A percentile compares a stretch with the other conserved stretches of the same genome.
These are phyloP conservation scores for Backusella morwellensis DNA, from an alignment of 192 early-diverging fungal species.

Conservation along the genomic window DNA sequence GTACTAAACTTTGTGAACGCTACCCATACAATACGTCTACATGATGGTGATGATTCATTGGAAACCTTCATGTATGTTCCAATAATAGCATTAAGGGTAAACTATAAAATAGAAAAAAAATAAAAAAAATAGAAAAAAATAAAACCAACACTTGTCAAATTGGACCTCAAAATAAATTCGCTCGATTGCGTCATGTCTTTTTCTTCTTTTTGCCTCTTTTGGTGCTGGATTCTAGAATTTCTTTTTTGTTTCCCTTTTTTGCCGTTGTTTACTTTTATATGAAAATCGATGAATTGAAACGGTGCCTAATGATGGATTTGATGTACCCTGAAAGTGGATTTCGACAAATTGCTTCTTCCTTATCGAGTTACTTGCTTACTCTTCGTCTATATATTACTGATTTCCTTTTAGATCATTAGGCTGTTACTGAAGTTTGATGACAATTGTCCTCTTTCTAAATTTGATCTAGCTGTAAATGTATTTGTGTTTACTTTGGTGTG, in stretches of 20 bases:
- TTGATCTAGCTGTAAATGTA: background rate
- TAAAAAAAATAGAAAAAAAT: background rate
- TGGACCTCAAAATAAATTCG: background rate
- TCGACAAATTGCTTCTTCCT: no score
- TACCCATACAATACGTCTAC: slow-evolving; percentile 16
- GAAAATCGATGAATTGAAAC: background rate
- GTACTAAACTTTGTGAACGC: slow-evolving; percentile 14
- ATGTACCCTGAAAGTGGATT: no score
- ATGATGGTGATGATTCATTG: slow-evolving; percentile 7
- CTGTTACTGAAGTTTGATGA: no score
- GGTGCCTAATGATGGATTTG: background rate
- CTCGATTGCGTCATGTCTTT: background rate
- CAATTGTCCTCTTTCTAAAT: background rate
- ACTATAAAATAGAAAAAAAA: background rate
- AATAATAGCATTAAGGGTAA: slow-evolving; percentile 1
- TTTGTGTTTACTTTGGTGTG: background rate
- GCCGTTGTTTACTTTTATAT: background rate
- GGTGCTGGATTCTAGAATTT: background rate
- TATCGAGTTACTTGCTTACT: no score
- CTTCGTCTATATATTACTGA: no score
- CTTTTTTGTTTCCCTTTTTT: background rate
- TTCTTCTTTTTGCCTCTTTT: background rate
- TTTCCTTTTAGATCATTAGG: no score
- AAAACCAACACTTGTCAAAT: background rate
- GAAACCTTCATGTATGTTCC: slow-evolving; percentile 9